These are phyloP conservation scores for Trypanosoma brucei DNA, from an alignment of 208 protist genomes.

Conservation along the genomic window DNA sequence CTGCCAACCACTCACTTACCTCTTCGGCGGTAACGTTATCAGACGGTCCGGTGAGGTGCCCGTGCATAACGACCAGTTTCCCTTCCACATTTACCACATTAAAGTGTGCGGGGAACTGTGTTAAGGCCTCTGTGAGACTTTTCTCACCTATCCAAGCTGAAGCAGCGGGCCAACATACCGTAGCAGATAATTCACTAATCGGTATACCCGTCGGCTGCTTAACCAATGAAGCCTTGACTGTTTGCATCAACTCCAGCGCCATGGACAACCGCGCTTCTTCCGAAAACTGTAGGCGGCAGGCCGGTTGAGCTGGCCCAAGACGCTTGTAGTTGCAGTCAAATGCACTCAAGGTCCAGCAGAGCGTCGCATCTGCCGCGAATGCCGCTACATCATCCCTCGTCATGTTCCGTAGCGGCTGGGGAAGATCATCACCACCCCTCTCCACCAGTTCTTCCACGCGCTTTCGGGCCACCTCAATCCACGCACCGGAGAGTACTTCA, in stretches of 20 bases:
- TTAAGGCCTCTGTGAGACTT: constrained; percentile 15
- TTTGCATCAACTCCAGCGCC: constrained; percentile 6
- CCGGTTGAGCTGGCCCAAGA: not conserved
- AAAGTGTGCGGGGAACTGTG: constrained; percentile 18
- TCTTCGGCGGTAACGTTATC: constrained; percentile 4
- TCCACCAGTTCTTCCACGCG: constrained; percentile 10
- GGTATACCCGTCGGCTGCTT: constrained; percentile 12
- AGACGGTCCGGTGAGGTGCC: not conserved
- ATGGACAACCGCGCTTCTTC: constrained; percentile 2
- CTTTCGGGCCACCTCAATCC: constrained; percentile 6
- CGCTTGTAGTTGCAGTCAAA: not conserved
- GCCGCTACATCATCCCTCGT: constrained; percentile 1
- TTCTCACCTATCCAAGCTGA: constrained; percentile 9
- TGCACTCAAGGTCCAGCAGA: constrained; percentile 9
- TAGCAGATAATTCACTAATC: constrained; percentile 13
- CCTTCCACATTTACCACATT: constrained; percentile 7
- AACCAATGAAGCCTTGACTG: constrained; percentile 8
- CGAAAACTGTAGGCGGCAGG: constrained; percentile 16
- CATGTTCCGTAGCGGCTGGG: constrained; percentile 1
- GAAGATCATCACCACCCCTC: not conserved
- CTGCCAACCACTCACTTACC: constrained; percentile 9
- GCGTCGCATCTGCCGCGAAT: constrained; percentile 6
- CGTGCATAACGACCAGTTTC: constrained; percentile 4
- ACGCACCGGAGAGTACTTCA: not conserved
- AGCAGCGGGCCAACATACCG: constrained; percentile 12